phyloP scores from a whole-genome alignment of 139 green algal genomes.

The Chlorella sorokiniana region DNA sequence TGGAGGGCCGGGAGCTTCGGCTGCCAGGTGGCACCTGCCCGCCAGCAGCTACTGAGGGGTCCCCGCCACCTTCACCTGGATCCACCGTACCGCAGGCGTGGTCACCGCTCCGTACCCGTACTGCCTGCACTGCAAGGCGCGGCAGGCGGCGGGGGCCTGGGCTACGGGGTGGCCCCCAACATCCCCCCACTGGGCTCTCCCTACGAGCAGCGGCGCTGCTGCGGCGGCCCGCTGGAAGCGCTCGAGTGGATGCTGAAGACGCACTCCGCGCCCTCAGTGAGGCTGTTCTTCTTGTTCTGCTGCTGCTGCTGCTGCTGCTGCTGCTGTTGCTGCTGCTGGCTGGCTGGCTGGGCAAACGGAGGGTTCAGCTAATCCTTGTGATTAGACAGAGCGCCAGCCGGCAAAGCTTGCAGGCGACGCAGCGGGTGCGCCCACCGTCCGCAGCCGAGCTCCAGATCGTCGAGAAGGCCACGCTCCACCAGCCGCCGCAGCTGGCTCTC shows the following conservation, averaged over 20 bases:
- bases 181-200: conserved; percentile 40
- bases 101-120: conserved; percentile 79
- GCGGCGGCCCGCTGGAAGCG: conserved; percentile 58
- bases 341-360: too few relatives aligned
- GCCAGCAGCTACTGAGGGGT: too few relatives aligned
- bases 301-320: too few relatives aligned
- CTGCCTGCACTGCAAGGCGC: conserved; percentile 83
- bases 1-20: not conserved
- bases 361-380: too few relatives aligned
- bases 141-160: conserved; percentile 51
- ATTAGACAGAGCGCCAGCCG: too few relatives aligned
- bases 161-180: conserved; percentile 57
- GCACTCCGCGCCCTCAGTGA: conserved; percentile 51
- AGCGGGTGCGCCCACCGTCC: too few relatives aligned
- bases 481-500: too few relatives aligned
- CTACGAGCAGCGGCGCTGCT: conserved; percentile 65
- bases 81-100: conserved; percentile 34
- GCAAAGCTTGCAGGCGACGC: too few relatives aligned
- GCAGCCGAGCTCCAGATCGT: too few relatives aligned
- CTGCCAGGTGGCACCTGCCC: not conserved
- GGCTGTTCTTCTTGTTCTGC: not conserved
- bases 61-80: too few relatives aligned
- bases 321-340: too few relatives aligned
- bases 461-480: too few relatives aligned
- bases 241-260: conserved; percentile 79